Evolutionary conservation across 2,329 filamentous ascomycete genomes (phyloP).

Genomic region (Diaporthe aspalathi): DNA sequence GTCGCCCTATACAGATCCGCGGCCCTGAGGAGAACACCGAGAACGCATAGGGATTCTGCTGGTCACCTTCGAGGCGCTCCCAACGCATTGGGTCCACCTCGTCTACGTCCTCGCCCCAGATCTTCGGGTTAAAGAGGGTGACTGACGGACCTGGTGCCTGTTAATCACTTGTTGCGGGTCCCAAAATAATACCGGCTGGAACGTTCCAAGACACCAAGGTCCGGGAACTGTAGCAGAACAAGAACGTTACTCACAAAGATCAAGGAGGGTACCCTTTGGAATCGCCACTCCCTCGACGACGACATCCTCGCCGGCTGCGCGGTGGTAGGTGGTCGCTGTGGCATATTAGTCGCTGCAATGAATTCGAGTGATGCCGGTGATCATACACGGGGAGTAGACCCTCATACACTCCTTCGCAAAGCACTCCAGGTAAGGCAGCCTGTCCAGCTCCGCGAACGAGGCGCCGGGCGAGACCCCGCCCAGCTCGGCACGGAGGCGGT

Average conservation of each 20-base stretch:
- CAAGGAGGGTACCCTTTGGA: slow-evolving; percentile 43
- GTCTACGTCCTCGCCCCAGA: slow-evolving; percentile 45
- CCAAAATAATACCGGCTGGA: too few species aligned
- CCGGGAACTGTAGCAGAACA: too few species aligned
- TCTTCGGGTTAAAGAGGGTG: slow-evolving; percentile 40
- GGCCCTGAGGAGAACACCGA: slow-evolving; percentile 52
- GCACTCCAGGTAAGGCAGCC: slow-evolving; percentile 49
- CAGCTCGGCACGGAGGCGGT: slow-evolving; percentile 49
- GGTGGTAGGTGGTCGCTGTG: slow-evolving; percentile 28
- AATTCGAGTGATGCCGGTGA: too few species aligned
- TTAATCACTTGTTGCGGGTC: too few species aligned
- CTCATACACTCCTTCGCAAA: slow-evolving; percentile 52
- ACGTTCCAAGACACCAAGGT: too few species aligned
- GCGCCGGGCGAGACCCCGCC: background rate
- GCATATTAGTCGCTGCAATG: background rate
- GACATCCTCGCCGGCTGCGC: slow-evolving; percentile 40
- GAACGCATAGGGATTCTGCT: slow-evolving; percentile 48
- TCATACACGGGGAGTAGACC: slow-evolving; percentile 48
- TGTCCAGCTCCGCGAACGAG: slow-evolving; percentile 43
- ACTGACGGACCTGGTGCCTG: too few species aligned
- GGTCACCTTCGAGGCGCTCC: slow-evolving; percentile 42
- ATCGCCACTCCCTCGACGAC: slow-evolving; percentile 42
- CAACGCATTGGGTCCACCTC: slow-evolving; percentile 43
- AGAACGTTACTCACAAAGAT: too few species aligned
- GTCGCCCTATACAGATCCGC: slow-evolving; percentile 53